Base-by-base conservation (phyloP, 805 yeast genomes). In the Metschnikowia aberdeeniae region DNA sequence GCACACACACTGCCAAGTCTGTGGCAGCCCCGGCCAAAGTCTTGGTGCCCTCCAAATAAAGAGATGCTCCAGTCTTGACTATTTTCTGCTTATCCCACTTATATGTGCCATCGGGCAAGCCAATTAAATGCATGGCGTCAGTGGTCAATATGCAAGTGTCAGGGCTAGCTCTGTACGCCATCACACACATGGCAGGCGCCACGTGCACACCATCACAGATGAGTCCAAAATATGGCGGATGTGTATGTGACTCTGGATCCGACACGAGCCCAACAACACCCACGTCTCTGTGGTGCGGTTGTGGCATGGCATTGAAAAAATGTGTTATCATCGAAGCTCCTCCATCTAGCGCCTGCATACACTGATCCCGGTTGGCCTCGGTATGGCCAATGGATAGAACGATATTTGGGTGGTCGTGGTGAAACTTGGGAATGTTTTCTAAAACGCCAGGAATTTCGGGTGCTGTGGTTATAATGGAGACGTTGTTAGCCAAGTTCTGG, bases 21-120 rank as follows among this genome's bases (percentile, higher is more conserved):
- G 82, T 76, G n/a, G 81, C 82, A 14, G 80, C 74, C 24, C 84
- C 84, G 8, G 84, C 84, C 60, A 79, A 73, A 7, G 82, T 80
- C 43, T 72, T 68, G 8, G 82, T 77, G 28, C 79, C 81, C 56
- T 77, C 66, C 50, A 79, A 66, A 43, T 66, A 67, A 49, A 78
- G 64, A 36, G 65, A 59, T 35, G 68, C 58, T n/a, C 79, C 82
- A 17, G 63, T 62, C 57, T 79, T 79, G 29, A 63, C 73, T 19
- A 79, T 71, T 40, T 55, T 59, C 61, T 75, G 77, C 44, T 67
- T 64, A 46, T 67, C 75, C 80, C 83, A 78, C 50, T 65, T 62
- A 57, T 79, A 79, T 19, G 64, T 60, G n/a, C 84, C 84, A 51
- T 78, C 80, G 2, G 75, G 72, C 52, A 77, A 67, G 1, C 84